Evolutionary conservation across 495 filamentous ascomycete species (phyloP).

Genomic region (Penicillium maclennaniae): DNA sequence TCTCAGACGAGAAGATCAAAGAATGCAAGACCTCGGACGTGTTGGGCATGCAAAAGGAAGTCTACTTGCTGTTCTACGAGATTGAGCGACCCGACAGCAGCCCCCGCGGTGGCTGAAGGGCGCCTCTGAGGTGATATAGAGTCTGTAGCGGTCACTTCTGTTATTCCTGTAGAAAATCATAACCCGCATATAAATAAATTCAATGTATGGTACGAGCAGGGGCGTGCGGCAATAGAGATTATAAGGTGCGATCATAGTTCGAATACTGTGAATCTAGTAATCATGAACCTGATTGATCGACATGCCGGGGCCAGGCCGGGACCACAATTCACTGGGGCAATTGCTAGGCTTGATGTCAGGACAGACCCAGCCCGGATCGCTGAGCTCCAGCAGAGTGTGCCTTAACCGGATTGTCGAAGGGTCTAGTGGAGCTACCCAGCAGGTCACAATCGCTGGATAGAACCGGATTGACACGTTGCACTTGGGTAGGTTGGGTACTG

Average conservation of each 20-base stretch:
- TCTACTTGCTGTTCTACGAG: slow-evolving; percentile 96
- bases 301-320: neutral
- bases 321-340: neutral
- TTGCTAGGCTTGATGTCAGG: neutral
- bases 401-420: slow-evolving; percentile 9
- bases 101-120: slow-evolving; percentile 3
- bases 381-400: neutral
- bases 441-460: neutral
- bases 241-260: neutral
- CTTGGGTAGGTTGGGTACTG: too few relatives aligned
- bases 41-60: slow-evolving; percentile 88
- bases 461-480: slow-evolving; percentile 3
- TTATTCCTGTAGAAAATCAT: slow-evolving; percentile 1
- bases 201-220: neutral
- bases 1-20: slow-evolving; percentile 95
- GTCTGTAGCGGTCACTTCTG: neutral
- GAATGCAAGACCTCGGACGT: slow-evolving; percentile 90
- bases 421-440: slow-evolving; percentile 1
- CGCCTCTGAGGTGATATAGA: neutral
- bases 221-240: neutral
- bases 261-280: neutral
- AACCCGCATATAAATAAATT: slow-evolving; percentile 2
- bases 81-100: slow-evolving; percentile 50
- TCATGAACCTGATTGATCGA: neutral
- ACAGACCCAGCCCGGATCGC: neutral